A percentile compares a stretch with the other conserved stretches of the same genome.
Conservation (phyloP, 495 filamentous ascomycete species). For the Neurospora sublineolata region DNA sequence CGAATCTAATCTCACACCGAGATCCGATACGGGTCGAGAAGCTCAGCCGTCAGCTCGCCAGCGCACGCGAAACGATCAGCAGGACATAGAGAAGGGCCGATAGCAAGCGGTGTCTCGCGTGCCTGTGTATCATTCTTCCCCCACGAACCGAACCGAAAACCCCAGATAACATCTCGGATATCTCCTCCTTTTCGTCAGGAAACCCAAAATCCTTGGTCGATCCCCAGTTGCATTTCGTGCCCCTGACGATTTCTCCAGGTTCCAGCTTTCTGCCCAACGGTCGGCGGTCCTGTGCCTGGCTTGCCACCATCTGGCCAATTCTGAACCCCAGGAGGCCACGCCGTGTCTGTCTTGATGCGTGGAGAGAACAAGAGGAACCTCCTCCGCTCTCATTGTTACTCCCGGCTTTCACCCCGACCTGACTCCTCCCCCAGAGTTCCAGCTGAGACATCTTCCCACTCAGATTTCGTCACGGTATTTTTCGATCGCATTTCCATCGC, state of each 20-base stretch:
- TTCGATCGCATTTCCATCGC: background rate
- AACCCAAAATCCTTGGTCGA: background rate
- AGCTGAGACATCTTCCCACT: background rate
- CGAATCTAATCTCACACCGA: background rate
- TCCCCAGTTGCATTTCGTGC: background rate
- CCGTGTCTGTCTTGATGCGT: background rate
- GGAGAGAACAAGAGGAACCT: background rate
- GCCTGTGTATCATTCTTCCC: background rate
- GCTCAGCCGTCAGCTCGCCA: background rate
- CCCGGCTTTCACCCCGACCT: background rate
- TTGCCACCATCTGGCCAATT: background rate
- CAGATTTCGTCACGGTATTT: background rate
- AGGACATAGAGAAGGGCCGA: background rate
- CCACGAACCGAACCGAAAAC: background rate
- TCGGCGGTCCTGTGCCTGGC: background rate
- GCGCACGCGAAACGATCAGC: background rate
- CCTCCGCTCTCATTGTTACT: background rate
- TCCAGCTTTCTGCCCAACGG: background rate
- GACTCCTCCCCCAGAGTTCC: background rate
- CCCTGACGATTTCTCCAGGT: background rate
- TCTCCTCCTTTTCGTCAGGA: background rate
- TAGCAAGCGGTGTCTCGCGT: background rate
- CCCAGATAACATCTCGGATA: background rate
- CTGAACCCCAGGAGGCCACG: background rate
- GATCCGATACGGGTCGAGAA: background rate